Evolutionary conservation across 805 yeast species (phyloP).

Genomic region (Sungouiella blattae): DNA sequence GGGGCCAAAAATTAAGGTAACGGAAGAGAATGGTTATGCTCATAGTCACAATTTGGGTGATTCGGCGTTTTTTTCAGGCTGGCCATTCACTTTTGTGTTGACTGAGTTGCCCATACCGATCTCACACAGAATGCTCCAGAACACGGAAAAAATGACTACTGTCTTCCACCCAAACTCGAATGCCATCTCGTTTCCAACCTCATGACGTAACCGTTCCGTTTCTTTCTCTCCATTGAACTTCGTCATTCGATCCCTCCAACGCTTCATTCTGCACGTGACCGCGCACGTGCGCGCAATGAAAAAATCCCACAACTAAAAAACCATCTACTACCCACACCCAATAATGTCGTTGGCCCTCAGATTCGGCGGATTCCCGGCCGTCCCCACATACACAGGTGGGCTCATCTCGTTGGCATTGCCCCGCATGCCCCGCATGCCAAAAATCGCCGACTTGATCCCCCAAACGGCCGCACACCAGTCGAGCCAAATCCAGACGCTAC

Average conservation of each 20-base stretch:
- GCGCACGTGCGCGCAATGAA: neutral
- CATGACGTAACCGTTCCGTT: too few species aligned
- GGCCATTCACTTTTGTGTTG: too few species aligned
- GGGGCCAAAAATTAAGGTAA: too few species aligned
- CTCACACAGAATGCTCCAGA: too few species aligned
- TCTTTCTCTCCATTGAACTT: neutral
- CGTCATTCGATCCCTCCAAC: too few species aligned
- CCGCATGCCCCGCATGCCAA: conserved; percentile 11
- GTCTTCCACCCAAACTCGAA: too few species aligned
- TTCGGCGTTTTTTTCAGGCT: too few species aligned
- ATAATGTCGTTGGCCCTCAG: conserved; percentile 26
- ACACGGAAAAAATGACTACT: too few species aligned
- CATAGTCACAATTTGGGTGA: too few species aligned
- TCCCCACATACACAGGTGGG: conserved; percentile 3
- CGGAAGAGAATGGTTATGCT: too few species aligned
- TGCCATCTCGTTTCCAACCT: neutral
- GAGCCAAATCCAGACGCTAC: conserved; percentile 12
- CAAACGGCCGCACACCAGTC: conserved; percentile 2
- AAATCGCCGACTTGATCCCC: conserved; percentile 12
- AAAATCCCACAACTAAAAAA: neutral
- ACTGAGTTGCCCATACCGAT: too few species aligned
- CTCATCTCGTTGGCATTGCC: conserved; percentile 13
- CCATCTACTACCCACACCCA: neutral
- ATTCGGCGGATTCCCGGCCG: conserved; percentile 12
- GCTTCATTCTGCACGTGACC: neutral